Conservation (phyloP, 306 rosid genomes). For the Psophocarpus tetragonolobus region DNA sequence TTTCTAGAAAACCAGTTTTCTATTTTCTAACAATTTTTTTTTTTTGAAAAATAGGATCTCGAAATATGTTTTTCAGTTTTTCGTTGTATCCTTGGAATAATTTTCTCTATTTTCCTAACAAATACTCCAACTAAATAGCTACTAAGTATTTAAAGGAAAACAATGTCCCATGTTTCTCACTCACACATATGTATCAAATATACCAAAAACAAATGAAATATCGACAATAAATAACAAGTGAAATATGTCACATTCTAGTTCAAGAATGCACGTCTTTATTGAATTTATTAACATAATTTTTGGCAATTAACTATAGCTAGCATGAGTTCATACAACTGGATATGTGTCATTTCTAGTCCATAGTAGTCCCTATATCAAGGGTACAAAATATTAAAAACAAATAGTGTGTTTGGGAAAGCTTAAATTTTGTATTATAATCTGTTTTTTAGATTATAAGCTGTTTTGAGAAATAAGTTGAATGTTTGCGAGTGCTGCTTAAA, state of each 20-base stretch:
- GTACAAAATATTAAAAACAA: not conserved
- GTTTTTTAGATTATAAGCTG: no score
- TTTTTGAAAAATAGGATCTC: no score
- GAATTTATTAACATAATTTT: not conserved
- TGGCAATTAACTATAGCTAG: not conserved
- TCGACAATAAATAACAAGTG: not conserved
- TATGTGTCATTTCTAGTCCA: not conserved
- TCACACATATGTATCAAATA: not conserved
- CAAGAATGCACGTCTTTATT: not conserved
- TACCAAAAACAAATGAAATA: not conserved
- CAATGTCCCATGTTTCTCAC: not conserved
- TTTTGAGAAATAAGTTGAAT: no score
- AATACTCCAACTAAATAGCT: no score
- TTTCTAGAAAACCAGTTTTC: no score
- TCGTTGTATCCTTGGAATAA: no score
- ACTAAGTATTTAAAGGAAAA: not conserved
- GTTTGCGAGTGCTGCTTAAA: no score
- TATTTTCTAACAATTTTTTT: no score
- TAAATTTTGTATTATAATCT: no score
- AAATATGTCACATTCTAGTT: not conserved
- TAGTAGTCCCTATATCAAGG: conserved; percentile 19
- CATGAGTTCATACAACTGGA: not conserved
- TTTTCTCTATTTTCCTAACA: no score
- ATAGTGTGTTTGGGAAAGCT: no score
- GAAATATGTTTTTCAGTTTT: no score